Percentiles rank a stretch among this genome's conserved stretches.
Evolutionary conservation across 2,329 filamentous ascomycete species (phyloP).

Genomic region (Malbranchea zuffiana): DNA sequence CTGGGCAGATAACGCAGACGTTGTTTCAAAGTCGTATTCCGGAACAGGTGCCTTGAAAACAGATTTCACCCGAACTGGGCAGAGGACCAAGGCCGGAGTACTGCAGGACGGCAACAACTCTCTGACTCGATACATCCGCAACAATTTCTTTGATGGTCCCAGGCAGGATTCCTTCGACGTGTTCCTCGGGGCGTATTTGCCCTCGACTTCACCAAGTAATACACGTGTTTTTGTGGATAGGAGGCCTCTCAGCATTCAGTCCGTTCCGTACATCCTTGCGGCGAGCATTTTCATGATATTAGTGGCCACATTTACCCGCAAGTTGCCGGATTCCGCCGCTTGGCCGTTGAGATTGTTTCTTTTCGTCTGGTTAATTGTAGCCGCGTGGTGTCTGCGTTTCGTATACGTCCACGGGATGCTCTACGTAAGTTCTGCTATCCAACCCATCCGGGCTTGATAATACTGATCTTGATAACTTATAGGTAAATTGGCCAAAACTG

Average conservation of each 20-base stretch:
- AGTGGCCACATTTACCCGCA: slow-evolving; percentile 61
- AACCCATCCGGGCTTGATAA: no score
- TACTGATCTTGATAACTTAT: neutral
- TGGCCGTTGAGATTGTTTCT: slow-evolving; percentile 75
- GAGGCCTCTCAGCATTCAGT: slow-evolving; percentile 76
- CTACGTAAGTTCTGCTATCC: slow-evolving; percentile 56
- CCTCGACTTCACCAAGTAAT: slow-evolving; percentile 58
- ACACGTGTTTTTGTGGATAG: slow-evolving; percentile 71
- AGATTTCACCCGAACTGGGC: slow-evolving; percentile 88
- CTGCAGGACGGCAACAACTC: slow-evolving; percentile 82
- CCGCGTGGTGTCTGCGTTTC: slow-evolving; percentile 63
- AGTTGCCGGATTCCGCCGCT: slow-evolving; percentile 60
- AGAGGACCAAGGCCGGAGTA: slow-evolving; percentile 73
- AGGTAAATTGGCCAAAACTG: slow-evolving; percentile 98
- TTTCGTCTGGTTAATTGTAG: slow-evolving; percentile 62
- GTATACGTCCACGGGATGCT: slow-evolving; percentile 78
- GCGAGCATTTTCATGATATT: slow-evolving; percentile 77
- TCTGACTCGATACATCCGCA: slow-evolving; percentile 75
- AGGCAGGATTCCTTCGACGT: slow-evolving; percentile 92
- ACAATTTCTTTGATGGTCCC: slow-evolving; percentile 91
- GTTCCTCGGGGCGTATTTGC: slow-evolving; percentile 78
- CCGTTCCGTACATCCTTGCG: slow-evolving; percentile 81
- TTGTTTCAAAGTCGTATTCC: slow-evolving; percentile 84
- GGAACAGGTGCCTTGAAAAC: slow-evolving; percentile 97
- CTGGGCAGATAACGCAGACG: slow-evolving; percentile 97